Percentiles rank a stretch among this genome's conserved stretches.
Evolutionary conservation across 1,139 yeast species (phyloP).

Genomic region (Eremothecium sinecaudum): DNA sequence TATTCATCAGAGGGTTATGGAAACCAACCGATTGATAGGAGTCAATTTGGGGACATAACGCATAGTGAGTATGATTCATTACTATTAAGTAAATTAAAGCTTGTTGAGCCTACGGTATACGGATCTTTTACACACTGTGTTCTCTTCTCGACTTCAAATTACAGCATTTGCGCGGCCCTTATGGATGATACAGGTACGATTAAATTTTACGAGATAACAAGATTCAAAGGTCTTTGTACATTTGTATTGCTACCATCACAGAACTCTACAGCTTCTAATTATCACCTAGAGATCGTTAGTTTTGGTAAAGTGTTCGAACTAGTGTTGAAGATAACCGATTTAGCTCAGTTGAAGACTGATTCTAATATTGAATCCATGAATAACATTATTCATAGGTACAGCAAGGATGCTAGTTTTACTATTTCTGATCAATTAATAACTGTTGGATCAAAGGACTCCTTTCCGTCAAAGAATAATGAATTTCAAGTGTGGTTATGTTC

Average conservation of each 20-base stretch:
- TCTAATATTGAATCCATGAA: conserved; percentile 11
- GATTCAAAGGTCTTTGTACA: conserved; percentile 22
- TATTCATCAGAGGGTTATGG: conserved; percentile 13
- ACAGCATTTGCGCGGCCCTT: conserved; percentile 17
- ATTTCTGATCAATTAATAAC: conserved; percentile 11
- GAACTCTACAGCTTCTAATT: conserved; percentile 7
- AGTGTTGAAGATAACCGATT: conserved; percentile 11
- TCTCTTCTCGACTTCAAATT: conserved; percentile 17
- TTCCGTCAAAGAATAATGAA: conserved; percentile 7
- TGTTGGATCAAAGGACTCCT: conserved; percentile 7
- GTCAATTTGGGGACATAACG: conserved; percentile 13
- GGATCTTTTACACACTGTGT: conserved; percentile 13
- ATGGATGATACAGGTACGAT: conserved; percentile 11
- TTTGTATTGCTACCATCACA: conserved; percentile 11
- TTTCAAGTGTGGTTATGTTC: conserved; percentile 18
- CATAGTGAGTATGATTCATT: conserved; percentile 16
- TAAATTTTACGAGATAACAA: conserved; percentile 17
- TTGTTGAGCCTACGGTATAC: conserved; percentile 8
- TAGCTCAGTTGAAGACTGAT: conserved; percentile 9
- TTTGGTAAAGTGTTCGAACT: conserved; percentile 19
- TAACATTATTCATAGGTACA: conserved; percentile 13
- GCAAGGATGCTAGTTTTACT: conserved; percentile 17
- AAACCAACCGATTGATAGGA: conserved; percentile 8
- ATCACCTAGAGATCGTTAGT: conserved; percentile 16
- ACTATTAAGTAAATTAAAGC: conserved; percentile 14